Percentiles rank a stretch among this genome's conserved stretches.
Evolutionary conservation across 2,329 filamentous ascomycete genomes (phyloP).

Genomic region (Penicillium palitans): DNA sequence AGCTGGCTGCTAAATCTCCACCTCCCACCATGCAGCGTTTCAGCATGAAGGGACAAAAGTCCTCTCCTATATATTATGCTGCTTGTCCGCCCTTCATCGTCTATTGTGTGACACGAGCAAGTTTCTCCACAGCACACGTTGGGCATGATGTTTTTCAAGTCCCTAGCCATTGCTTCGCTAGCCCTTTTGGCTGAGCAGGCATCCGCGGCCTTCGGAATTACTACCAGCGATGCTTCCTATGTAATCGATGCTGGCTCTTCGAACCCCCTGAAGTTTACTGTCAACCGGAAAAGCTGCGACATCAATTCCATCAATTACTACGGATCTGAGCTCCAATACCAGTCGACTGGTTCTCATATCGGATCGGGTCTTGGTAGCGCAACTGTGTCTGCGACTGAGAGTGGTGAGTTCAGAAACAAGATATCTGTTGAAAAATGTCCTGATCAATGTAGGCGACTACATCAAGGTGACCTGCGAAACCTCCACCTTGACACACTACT

Average conservation of each 20-base stretch:
- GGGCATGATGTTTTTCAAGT: slow-evolving; percentile 21
- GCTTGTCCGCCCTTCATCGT: background rate
- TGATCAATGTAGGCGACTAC: slow-evolving; percentile 41
- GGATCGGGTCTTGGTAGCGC: slow-evolving; percentile 60
- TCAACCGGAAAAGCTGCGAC: slow-evolving; percentile 59
- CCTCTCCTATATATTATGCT: background rate
- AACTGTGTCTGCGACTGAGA: slow-evolving; percentile 53
- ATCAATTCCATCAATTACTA: slow-evolving; percentile 64
- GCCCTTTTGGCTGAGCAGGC: slow-evolving; percentile 25
- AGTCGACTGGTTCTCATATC: slow-evolving; percentile 56
- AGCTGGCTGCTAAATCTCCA: slow-evolving; percentile 12
- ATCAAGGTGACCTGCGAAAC: slow-evolving; percentile 64
- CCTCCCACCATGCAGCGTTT: slow-evolving; percentile 14
- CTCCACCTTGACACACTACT: slow-evolving; percentile 63
- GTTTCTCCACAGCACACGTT: background rate
- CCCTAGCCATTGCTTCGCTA: slow-evolving; percentile 19
- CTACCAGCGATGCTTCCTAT: slow-evolving; percentile 32
- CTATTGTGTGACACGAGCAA: background rate
- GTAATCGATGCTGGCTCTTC: slow-evolving; percentile 52
- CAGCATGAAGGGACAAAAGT: background rate
- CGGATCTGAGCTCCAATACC: slow-evolving; percentile 60
- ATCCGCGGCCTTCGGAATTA: slow-evolving; percentile 32
- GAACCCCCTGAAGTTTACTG: slow-evolving; percentile 54
- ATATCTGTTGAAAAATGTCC: background rate
- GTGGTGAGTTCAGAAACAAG: slow-evolving; percentile 20